Evolutionary conservation across 2,329 filamentous ascomycete species (phyloP), one percentile per base, ranked within the genome.

Genomic region (Mariannaea elegans): DNA sequence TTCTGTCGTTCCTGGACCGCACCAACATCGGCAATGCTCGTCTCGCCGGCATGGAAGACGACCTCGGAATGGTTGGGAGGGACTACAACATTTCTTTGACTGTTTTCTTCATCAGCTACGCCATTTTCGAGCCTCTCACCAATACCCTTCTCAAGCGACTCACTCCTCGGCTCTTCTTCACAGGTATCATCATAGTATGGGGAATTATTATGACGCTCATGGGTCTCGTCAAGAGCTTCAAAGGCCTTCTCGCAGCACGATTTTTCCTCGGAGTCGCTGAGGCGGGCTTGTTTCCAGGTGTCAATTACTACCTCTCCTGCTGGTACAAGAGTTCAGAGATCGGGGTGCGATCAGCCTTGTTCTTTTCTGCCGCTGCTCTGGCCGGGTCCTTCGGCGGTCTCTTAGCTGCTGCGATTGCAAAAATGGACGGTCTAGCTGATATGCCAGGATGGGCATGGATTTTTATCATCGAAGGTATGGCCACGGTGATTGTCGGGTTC

Each of bases 281-380:
- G 73, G 83, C 88, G 1, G 89, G 89, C 2, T 75, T 91, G 0
- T 89, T 87, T 65, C 87, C 87, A 0, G 88, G 87, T 2, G 84
- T 91, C 71, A 77, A 87, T 77, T 75, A 87, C 78, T 92, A 92
- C 69, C 81, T 94, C 0, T 90, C 87, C 0, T 92, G 89, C 71
- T 94, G 91, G 91, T 95, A 94, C 71, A 90, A 86, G 72, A 82
- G 90, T 8, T 85, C 83, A 1, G 92, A 95, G 66, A 90, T 94
- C 50, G 91, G 91, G 38, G 83, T 92, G 8, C 84, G 91, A 27
- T 54, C 76, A 57, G 90, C 91, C 14, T 87, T 92, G 39, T 93
- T 94, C 81, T 94, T 94, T 78, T 91, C 89, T 0, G 90, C 90
- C 0, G 91, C 91, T 0, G 90, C 91, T 0, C 77, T 94, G 0